phyloP scores from a whole-genome alignment of 257 asterid species.

The Coffea eugenioides region DNA sequence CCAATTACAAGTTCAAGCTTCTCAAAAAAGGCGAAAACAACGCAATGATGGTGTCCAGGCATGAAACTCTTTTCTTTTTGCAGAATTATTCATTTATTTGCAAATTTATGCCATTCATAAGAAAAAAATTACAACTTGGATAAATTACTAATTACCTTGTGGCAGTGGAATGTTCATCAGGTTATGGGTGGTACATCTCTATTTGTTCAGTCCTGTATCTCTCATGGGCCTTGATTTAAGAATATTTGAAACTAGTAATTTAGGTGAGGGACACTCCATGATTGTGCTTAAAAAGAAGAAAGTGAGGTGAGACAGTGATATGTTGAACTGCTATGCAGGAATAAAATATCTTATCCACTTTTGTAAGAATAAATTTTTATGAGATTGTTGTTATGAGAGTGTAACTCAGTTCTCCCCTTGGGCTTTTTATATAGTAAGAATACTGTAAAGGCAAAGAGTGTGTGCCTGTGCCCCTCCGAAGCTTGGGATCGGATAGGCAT shows the following conservation, averaged over 20 bases:
- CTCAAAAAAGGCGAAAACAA: conserved; percentile 91
- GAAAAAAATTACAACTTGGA: not conserved
- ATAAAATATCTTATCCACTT: not conserved
- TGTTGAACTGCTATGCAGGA: not conserved
- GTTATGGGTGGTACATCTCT: not conserved
- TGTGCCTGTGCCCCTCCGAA: not conserved
- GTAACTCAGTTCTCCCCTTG: not conserved
- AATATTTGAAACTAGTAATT: not conserved
- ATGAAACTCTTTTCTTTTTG: conserved; percentile 26
- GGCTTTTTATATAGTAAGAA: not conserved
- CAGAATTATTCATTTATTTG: conserved; percentile 2
- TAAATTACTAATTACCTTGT: not conserved
- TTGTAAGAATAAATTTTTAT: not conserved
- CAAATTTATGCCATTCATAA: not conserved
- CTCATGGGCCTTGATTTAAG: not conserved
- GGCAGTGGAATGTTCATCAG: not conserved
- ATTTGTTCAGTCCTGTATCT: conserved; percentile 1
- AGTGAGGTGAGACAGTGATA: not conserved
- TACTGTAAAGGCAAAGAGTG: not conserved
- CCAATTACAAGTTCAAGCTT: conserved; percentile 83
- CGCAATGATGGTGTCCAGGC: conserved; percentile 97
- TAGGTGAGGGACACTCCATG: not conserved
- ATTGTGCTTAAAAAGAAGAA: not conserved
- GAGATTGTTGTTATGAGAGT: not conserved
- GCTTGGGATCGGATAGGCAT: not conserved